Conservation (phyloP, 345 rosid species). For the Populus ilicifolia region DNA sequence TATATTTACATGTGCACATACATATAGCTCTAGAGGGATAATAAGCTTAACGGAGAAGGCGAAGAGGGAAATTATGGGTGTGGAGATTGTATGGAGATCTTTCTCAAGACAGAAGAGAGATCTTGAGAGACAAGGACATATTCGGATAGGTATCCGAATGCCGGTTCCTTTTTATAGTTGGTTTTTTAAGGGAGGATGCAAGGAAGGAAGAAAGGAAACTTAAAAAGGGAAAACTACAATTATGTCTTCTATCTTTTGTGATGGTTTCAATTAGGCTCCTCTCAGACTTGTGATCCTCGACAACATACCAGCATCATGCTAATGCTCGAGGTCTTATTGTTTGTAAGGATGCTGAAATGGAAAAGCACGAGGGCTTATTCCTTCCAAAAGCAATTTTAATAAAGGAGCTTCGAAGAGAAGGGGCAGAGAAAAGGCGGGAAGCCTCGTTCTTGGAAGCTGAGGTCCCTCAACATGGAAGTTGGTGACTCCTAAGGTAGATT, state of each 20-base stretch:
- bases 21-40: neutral
- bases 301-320: neutral
- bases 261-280: neutral
- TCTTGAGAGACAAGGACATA: neutral
- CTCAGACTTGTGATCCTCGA: neutral
- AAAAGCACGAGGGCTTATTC: constrained; percentile 11
- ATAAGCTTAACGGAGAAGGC: neutral
- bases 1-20: neutral
- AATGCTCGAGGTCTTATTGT: neutral
- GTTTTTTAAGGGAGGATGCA: neutral
- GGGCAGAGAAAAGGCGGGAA: constrained; percentile 15
- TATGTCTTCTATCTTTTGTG: neutral
- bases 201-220: neutral
- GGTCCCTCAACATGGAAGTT: constrained; percentile 23
- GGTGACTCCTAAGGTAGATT: constrained; percentile 11
- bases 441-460: constrained; percentile 22
- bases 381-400: constrained; percentile 18
- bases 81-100: neutral
- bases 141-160: neutral
- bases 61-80: neutral
- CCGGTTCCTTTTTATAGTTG: neutral
- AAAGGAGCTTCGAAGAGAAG: constrained; percentile 20
- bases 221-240: neutral
- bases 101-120: neutral
- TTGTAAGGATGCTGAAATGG: constrained; percentile 22